A percentile compares a stretch with the other conserved stretches of the same genome.
phyloP scores from a whole-genome alignment of 2,329 filamentous ascomycete species.

The Colletotrichum spaethianum region DNA sequence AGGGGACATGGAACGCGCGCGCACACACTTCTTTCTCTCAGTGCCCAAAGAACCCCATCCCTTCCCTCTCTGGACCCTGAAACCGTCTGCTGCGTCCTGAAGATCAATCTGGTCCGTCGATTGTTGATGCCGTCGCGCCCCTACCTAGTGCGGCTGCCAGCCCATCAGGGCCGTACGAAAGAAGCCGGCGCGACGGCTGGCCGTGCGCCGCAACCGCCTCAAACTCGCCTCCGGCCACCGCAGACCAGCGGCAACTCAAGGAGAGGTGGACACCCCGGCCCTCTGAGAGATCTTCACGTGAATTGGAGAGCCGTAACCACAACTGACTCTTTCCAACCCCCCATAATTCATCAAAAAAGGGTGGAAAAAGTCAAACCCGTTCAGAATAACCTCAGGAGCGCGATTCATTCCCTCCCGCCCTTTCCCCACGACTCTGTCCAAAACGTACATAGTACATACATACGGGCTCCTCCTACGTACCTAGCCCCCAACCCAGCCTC shows the following conservation, averaged over 20 bases:
- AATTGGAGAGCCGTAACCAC: neutral
- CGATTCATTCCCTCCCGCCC: neutral
- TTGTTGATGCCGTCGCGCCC: neutral
- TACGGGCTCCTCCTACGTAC: neutral
- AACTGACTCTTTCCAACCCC: neutral
- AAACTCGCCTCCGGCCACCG: too few relatives aligned
- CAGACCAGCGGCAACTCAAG: neutral
- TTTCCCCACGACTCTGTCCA: neutral
- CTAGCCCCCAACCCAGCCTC: neutral
- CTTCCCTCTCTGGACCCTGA: neutral
- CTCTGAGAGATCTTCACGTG: neutral
- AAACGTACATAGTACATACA: neutral
- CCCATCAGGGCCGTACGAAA: neutral
- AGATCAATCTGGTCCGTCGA: neutral
- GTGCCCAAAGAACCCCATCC: neutral
- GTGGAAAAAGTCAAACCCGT: neutral
- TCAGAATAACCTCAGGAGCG: neutral
- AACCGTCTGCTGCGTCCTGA: neutral
- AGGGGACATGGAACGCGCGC: too few relatives aligned
- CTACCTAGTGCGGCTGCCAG: neutral
- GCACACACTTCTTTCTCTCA: too few relatives aligned
- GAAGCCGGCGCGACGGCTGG: neutral
- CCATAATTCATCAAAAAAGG: neutral
- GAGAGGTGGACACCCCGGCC: neutral
- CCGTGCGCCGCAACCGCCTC: neutral